Evolutionary conservation across 495 filamentous ascomycete genomes (phyloP).

Genomic region (Penicillium crystallinum): DNA sequence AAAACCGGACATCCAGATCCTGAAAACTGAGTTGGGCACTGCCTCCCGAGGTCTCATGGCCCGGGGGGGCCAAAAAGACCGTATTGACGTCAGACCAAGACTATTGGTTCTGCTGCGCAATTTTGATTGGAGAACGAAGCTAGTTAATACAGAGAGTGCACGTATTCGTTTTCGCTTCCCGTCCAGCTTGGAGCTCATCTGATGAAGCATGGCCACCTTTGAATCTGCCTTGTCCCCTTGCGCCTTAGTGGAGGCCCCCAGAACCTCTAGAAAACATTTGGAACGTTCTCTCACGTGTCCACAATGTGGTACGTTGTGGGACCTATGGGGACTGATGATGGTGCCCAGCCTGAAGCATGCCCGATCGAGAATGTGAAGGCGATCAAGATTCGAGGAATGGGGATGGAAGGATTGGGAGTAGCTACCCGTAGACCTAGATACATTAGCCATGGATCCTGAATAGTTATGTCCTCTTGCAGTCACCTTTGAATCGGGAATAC

Average conservation of each 20-base stretch:
- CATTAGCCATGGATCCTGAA: no score
- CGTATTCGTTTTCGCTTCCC: not conserved
- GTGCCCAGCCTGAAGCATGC: not conserved
- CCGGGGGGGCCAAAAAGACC: not conserved
- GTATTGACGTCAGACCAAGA: not conserved
- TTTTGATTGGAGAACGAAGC: not conserved
- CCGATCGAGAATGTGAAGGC: conserved; percentile 1
- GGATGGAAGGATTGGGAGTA: conserved; percentile 9
- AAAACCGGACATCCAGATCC: not conserved
- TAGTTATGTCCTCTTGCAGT: no score
- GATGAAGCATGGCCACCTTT: not conserved
- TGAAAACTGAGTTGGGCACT: not conserved
- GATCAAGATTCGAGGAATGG: conserved; percentile 11
- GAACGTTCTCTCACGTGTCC: conserved; percentile 13
- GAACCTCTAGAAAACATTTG: conserved; percentile 20
- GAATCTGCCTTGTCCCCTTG: not conserved
- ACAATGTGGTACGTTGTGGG: not conserved
- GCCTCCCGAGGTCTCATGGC: not conserved
- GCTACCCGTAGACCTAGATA: no score
- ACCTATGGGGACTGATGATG: conserved; percentile 4
- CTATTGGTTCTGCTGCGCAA: not conserved
- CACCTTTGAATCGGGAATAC: no score
- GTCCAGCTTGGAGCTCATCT: not conserved
- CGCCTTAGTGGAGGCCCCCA: not conserved
- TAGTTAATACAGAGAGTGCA: not conserved